Conservation (phyloP, 2,329 filamentous ascomycete genomes). For the Colletotrichum plurivorum region DNA sequence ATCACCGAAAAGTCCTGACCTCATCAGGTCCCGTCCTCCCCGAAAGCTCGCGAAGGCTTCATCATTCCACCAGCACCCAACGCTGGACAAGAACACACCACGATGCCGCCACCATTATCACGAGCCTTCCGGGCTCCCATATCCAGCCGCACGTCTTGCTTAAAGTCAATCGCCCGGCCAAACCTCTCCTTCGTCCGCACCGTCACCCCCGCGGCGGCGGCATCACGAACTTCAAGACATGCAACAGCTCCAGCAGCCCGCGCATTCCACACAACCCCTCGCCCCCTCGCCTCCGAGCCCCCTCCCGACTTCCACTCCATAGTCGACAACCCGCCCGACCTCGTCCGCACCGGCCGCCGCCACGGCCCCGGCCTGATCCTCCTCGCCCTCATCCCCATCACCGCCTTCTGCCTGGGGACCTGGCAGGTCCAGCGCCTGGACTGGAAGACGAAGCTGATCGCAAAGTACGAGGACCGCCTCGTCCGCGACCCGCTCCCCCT, state of each 20-base stretch:
- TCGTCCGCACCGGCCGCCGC: slow-evolving; percentile 80
- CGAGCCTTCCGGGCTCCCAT: slow-evolving; percentile 15
- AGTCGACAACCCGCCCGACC: slow-evolving; percentile 85
- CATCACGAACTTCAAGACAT: neutral
- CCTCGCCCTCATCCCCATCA: slow-evolving; percentile 89
- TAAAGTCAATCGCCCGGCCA: slow-evolving; percentile 3
- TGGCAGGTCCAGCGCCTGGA: slow-evolving; percentile 95
- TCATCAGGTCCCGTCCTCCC: slow-evolving; percentile 12
- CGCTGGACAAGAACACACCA: neutral
- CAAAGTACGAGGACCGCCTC: slow-evolving; percentile 92
- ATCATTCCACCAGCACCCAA: slow-evolving; percentile 4
- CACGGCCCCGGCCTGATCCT: slow-evolving; percentile 88
- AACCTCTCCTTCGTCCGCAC: neutral
- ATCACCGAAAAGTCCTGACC: slow-evolving; percentile 35
- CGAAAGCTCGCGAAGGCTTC: slow-evolving; percentile 14
- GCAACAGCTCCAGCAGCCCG: neutral
- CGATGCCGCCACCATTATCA: slow-evolving; percentile 31
- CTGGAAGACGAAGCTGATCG: slow-evolving; percentile 95
- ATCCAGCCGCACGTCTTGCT: neutral
- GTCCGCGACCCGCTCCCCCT: slow-evolving; percentile 88
- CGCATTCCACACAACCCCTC: slow-evolving; percentile 38
- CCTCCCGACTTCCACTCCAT: slow-evolving; percentile 83
- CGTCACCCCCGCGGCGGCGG: neutral
- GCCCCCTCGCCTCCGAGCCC: slow-evolving; percentile 37
- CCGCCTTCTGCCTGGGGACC: slow-evolving; percentile 89